Percentiles rank a stretch among this genome's conserved stretches.
Conservation (phyloP, 1,284 basidiomycete genomes). For the Boletus calvinii region DNA sequence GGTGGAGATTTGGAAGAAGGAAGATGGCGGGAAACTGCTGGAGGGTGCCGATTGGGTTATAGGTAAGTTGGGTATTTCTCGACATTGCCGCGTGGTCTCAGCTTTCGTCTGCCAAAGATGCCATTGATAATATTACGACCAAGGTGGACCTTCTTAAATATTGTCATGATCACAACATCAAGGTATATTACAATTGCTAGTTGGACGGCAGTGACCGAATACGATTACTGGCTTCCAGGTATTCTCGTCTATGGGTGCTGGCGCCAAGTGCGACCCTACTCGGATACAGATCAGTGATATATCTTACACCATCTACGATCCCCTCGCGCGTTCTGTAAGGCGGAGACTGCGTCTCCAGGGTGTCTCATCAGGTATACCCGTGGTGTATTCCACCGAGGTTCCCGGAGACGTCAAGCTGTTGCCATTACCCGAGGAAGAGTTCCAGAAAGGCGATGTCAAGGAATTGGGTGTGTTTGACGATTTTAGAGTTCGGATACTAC, state of each 20-base stretch:
- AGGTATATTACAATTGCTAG: slow-evolving; percentile 43
- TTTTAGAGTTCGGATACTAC: slow-evolving; percentile 89
- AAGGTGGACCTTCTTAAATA: slow-evolving; percentile 89
- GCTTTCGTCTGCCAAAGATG: slow-evolving; percentile 51
- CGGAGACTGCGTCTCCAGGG: slow-evolving; percentile 73
- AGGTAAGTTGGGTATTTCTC: slow-evolving; percentile 44
- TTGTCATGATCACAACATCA: slow-evolving; percentile 74
- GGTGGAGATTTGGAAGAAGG: slow-evolving; percentile 82
- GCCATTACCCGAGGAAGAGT: slow-evolving; percentile 91
- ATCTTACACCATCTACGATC: slow-evolving; percentile 91
- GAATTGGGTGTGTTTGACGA: slow-evolving; percentile 93
- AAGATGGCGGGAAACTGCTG: slow-evolving; percentile 68
- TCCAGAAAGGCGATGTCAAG: slow-evolving; percentile 85
- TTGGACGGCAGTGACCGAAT: background rate
- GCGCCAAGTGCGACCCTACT: slow-evolving; percentile 95
- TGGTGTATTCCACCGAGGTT: slow-evolving; percentile 96
- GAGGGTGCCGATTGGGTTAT: slow-evolving; percentile 90
- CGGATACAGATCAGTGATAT: slow-evolving; percentile 95
- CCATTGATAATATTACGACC: slow-evolving; percentile 95
- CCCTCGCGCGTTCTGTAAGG: slow-evolving; percentile 89
- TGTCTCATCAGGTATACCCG: slow-evolving; percentile 76
- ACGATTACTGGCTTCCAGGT: slow-evolving; percentile 47
- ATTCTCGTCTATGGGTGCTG: slow-evolving; percentile 96
- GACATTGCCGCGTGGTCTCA: slow-evolving; percentile 16
- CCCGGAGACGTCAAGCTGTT: slow-evolving; percentile 86